Base-by-base conservation (phyloP, 2,329 filamentous ascomycete genomes). In the Stemphylium lycopersici region DNA sequence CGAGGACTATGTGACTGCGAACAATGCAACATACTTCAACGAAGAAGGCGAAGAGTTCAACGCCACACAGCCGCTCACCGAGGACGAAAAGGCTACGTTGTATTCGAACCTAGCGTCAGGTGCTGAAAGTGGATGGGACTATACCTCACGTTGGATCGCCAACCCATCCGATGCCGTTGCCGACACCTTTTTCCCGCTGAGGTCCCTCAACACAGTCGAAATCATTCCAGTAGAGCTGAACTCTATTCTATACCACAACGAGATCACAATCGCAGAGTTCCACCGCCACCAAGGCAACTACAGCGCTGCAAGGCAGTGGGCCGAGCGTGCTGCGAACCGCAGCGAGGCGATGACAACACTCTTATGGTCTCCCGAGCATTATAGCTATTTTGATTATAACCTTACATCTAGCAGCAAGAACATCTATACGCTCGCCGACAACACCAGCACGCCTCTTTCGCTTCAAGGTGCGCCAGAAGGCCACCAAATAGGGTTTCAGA, bases 351-450 rank as follows among this genome's bases (percentile, higher is more conserved):
- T 90, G 81, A 82, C 83, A 42, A 77, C 79, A 0, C 71, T 89
- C 40, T 78, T 89, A 72, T 90, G 87, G 87, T 88, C 88, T 70
- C 74, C 81, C 26, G 85, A 83, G 6, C 79, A 84, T 56, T 83
- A 77, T 71, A 81, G 81, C 71, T 90, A 88, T 77, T 89, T 89
- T 65, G 87, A 90, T 78, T 89, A 84, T 77, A 90, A 89, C 74
- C 57, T 86, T 26, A 89, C 85, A 0, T 84, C 84, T 0, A 73
- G 70, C 8, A 71, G 78, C 1, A 86, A 87, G 56, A 80, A 84
- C 59, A 72, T 83, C 31, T 88, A 81, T 63, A 75, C 84, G 12
- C 71, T 79, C 1, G 75, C 76, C 7, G 57, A 75, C 3, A 65
- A 74, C 31, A 80, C 83, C 31, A 77, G 67, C n/a, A 68, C 68